phyloP scores from a whole-genome alignment of 2,329 filamentous ascomycete genomes.

The Chrysoporthe austroafricana region DNA sequence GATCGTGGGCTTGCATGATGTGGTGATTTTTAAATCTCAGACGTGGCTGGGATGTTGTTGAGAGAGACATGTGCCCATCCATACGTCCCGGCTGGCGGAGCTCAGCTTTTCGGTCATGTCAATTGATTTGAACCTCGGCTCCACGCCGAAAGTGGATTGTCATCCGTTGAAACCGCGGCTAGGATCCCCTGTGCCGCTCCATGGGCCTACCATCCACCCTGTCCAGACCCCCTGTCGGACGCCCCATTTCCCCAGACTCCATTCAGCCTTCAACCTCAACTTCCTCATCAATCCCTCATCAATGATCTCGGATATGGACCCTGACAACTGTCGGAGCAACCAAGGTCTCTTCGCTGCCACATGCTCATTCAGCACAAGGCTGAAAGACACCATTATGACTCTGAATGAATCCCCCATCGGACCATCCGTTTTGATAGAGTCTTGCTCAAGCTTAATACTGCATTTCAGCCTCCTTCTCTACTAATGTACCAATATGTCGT shows the following conservation, averaged over 20 bases:
- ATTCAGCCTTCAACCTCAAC: neutral
- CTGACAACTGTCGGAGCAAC: neutral
- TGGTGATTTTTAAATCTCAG: constrained; percentile 10
- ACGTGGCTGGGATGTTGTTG: constrained; percentile 13
- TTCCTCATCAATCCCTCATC: neutral
- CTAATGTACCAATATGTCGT: no score
- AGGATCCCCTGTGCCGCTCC: constrained; percentile 10
- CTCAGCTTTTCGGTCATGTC: constrained; percentile 10
- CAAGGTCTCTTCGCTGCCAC: neutral
- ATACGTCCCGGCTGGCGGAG: neutral
- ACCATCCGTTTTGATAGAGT: neutral
- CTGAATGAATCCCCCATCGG: neutral
- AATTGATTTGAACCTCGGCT: constrained; percentile 17
- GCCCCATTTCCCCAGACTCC: constrained; percentile 23
- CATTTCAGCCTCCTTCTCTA: neutral
- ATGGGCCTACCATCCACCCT: neutral
- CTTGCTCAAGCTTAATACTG: neutral
- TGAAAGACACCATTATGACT: no score
- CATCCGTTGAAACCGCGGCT: constrained; percentile 3
- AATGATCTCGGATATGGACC: neutral
- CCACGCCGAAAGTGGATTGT: constrained; percentile 14
- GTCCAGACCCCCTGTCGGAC: constrained; percentile 1
- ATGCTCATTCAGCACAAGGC: neutral
- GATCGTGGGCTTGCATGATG: constrained; percentile 18
- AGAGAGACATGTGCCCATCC: constrained; percentile 12